Base-by-base conservation (phyloP, 2,329 filamentous ascomycete species). In the Monilinia fructicola region DNA sequence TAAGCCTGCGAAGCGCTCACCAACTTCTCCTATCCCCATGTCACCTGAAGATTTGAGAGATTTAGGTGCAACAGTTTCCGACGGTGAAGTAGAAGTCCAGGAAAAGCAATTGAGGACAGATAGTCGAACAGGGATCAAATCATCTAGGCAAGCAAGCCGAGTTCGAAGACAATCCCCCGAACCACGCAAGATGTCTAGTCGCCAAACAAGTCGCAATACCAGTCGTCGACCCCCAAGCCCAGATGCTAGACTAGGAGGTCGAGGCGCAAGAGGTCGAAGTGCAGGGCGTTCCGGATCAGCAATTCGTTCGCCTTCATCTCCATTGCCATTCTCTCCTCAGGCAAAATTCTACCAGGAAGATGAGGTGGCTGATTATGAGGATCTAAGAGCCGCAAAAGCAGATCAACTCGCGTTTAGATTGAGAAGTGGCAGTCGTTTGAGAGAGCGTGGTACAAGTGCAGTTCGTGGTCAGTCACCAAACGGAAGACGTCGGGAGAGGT, bases 11-110 rank as follows among this genome's bases (percentile, higher is more conserved):
- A 96, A 97, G 78, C 85, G 91, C 28, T 97, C 94, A 1, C 94
- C 94, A 0, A 96, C 92, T 2, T 97, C 94, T 0, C 94, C 94
- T 0, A 85, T 97, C 2, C 92, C 93, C 3, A 97, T 97, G 93
- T 96, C 93, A 3, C 93, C 93, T 0, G 92, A 97, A 73, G 93
- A 97, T 73, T 76, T 91, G 68, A 86, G 87, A 74, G 88, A 85
- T 71, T 78, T 90, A 60, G 85, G 83, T 69, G 71, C 74, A 42
- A 60, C 69, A 54, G 70, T 73, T 74, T 78, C 69, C 68, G 75
- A 66, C 70, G 74, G 67, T 76, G 78, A 64, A 70, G 54, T 56
- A 10, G 74, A 74, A n/a, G 65, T 66, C 40, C 62, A 64, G 1
- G 71, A 69, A 69, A 52, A 72, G 69, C 60, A 54, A 58, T 71